These are phyloP conservation scores for Paxillus ammoniavirescens DNA, from an alignment of 768 basidiomycete species.

Conservation along the genomic window DNA sequence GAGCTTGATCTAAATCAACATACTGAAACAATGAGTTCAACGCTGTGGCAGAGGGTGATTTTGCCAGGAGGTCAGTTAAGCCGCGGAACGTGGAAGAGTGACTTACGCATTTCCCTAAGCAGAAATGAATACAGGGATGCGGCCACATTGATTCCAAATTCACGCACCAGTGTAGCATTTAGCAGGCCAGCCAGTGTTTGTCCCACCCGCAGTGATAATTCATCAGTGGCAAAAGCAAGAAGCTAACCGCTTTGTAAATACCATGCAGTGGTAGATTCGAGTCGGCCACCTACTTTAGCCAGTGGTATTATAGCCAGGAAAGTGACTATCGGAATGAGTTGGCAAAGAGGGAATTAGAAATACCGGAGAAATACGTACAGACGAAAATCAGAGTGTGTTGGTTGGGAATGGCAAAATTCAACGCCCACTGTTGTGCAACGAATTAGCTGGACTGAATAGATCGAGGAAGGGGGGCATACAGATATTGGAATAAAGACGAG, in stretches of 20 bases:
- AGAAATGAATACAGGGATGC: background rate
- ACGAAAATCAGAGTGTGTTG: constrained; percentile 67
- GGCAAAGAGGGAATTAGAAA: background rate
- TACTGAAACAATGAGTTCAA: constrained; percentile 71
- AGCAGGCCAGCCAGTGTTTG: constrained; percentile 81
- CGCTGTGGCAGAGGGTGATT: constrained; percentile 26
- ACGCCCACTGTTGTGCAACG: constrained; percentile 56
- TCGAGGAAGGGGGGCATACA: constrained; percentile 32
- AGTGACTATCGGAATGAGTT: constrained; percentile 45
- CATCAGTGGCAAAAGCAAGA: constrained; percentile 83
- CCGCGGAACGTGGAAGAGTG: too few relatives aligned
- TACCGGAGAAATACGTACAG: constrained; percentile 45
- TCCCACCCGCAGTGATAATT: constrained; percentile 77
- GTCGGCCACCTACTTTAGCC: constrained; percentile 53
- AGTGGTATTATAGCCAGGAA: constrained; percentile 84
- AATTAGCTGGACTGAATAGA: background rate
- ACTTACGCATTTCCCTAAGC: constrained; percentile 32
- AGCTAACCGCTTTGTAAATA: constrained; percentile 40
- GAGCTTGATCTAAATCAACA: background rate
- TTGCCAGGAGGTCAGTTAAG: background rate
- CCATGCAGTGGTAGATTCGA: background rate
- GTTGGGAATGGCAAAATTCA: constrained; percentile 56
- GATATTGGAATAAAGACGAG: constrained; percentile 72
- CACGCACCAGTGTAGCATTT: constrained; percentile 76
- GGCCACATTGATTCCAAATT: background rate